Base-by-base conservation (phyloP, 495 filamentous ascomycete genomes). In the Daldinia vernicosa region DNA sequence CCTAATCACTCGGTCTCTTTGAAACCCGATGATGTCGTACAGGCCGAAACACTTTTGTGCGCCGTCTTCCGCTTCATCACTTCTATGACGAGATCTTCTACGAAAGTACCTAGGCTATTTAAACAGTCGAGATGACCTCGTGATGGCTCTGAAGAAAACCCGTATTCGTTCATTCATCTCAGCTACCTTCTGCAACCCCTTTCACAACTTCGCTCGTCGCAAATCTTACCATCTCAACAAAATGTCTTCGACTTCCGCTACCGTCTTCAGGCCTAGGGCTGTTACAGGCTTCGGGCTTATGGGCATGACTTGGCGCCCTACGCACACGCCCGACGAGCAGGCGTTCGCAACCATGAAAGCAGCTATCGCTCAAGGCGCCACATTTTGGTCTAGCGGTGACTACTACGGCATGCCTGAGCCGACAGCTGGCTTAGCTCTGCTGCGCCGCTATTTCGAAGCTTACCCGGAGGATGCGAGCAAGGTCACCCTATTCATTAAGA, bases 341-440 rank as follows among this genome's bases (percentile, higher is more conserved):
- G 82, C 87, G 70, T 89, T 93, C 71, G 82, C 86, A 50, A 84
- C 88, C 3, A 83, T 93, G 77, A 86, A 84, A 70, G 83, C 86
- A 17, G 82, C 91, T 28, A 80, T 93, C 52, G 76, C 78, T 26
- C 77, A 79, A 2, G 90, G 90, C 22, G 78, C 84, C 80, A 74
- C 89, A 74, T 86, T 89, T 77, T 93, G 90, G 90, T 92, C 91
- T 67, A 89, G 80, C 24, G 89, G 89, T 62, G 89, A 92, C 68
- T 81, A 92, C 66, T 84, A 84, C 61, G 81, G 82, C 24, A 56
- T 52, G 12, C 6, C 6, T 27, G 54, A 70, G 1, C 74, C 69
- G 0, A 62, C 64, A 0, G 58, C 71, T n/a, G 50, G 50, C 50
- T 68, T 90, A 83, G 86, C 35, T 77, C 33, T 91, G 33, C 74